A percentile compares a stretch with the other conserved stretches of the same genome.
Evolutionary conservation across 345 rosid species (phyloP).

Genomic region (Geranium brycei): DNA sequence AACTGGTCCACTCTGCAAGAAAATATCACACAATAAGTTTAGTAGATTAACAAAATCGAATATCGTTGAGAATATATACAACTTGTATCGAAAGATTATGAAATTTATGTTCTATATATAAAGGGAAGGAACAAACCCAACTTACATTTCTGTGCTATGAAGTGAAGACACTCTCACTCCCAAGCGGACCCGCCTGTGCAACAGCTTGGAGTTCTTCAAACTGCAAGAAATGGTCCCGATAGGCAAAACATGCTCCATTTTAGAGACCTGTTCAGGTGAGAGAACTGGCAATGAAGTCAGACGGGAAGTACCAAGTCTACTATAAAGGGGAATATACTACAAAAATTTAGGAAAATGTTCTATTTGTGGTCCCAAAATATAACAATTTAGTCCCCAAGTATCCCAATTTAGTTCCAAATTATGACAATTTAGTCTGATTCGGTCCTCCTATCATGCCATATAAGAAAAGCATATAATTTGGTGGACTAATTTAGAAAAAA

Average conservation of each 20-base stretch:
- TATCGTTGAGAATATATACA: too few relatives aligned
- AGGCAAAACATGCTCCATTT: slow-evolving; percentile 64
- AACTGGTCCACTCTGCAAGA: slow-evolving; percentile 36
- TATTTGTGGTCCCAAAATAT: background rate
- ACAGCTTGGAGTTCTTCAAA: slow-evolving; percentile 11
- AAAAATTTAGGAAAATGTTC: background rate
- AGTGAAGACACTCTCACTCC: slow-evolving; percentile 71
- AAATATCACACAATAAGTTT: slow-evolving; percentile 14
- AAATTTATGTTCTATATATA: too few relatives aligned
- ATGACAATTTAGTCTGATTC: too few relatives aligned
- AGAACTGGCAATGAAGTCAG: slow-evolving; percentile 34
- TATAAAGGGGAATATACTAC: background rate
- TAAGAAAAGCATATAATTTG: too few relatives aligned
- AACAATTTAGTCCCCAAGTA: too few relatives aligned
- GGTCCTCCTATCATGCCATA: too few relatives aligned
- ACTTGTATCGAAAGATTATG: too few relatives aligned
- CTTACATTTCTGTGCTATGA: slow-evolving; percentile 53
- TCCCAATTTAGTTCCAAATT: too few relatives aligned
- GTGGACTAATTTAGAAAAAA: too few relatives aligned
- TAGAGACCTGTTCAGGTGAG: slow-evolving; percentile 64
- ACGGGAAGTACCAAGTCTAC: slow-evolving; percentile 12
- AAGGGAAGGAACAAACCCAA: background rate
- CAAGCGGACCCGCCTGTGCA: slow-evolving; percentile 34
- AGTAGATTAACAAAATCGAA: background rate
- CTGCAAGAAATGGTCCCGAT: slow-evolving; percentile 22